Base-by-base conservation (phyloP, 2,329 filamentous ascomycete species). In the Lasiodiplodia gonubiensis region DNA sequence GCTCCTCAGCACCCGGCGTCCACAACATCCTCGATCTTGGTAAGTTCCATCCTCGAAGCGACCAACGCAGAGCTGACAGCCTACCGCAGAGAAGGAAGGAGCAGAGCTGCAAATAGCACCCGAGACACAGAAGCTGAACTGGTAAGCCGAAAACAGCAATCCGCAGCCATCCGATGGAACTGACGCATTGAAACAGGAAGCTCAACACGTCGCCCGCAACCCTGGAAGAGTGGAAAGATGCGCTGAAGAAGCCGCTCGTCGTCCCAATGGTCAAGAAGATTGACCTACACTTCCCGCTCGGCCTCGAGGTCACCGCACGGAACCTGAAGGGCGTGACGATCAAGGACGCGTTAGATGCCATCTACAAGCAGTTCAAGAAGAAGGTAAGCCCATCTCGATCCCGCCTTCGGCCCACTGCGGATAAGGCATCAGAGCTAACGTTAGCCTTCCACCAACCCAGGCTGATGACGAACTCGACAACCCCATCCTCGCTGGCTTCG, bases 301-400 rank as follows among this genome's bases (percentile, higher is more conserved):
- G 94, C 63, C 87, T 95, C 67, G 90, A 94, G 76, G 92, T 97
- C 72, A 92, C 91, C 37, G 94, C 93, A 77, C 88, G 94, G 76
- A 98, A 97, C 82, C 84, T 94, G 74, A 94, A 94, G 81, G 94
- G 94, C 67, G 93, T 98, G 72, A 98, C 94, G 67, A 94, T 98
- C 86, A 97, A 97, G 85, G 94, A 98, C 81, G 93, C 93, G 68
- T 79, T 97, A 79, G 94, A 97, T 80, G 94, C 93, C 75, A 97
- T 98, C 82, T 86, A 97, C 86, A 97, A 97, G 86, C 88, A 92
- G 74, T 97, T 92, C 86, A 97, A 96, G 88, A 97, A 97, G 89
- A 91, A 94, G 88, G 94, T 94, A 81, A 74, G 88, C 8, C 37
- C 23, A 35, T 23, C 30, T 30, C 33, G 14, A 12, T 16, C 59